phyloP scores from a whole-genome alignment of 148 eudicot species.

The Rhododendron kiyosumense region DNA sequence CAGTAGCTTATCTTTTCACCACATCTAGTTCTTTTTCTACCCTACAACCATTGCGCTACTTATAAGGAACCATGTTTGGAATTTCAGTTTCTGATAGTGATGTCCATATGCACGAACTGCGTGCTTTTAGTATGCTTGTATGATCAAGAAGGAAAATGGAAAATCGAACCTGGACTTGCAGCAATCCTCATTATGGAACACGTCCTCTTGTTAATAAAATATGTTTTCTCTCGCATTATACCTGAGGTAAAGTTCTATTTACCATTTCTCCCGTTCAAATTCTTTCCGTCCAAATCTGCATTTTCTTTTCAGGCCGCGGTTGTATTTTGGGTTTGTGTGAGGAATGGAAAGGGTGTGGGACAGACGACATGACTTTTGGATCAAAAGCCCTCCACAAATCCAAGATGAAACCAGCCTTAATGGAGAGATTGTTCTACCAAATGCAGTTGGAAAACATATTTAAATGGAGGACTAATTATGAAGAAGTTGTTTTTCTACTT shows the following conservation, averaged over 20 bases:
- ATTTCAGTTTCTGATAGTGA: constrained; percentile 67
- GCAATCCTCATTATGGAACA: constrained; percentile 85
- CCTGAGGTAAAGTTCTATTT: constrained; percentile 58
- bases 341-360: background rate
- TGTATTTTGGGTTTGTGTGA: background rate
- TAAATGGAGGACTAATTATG: background rate
- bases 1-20: background rate
- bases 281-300: background rate
- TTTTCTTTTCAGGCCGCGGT: background rate
- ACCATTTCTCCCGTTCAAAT: background rate
- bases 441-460: background rate
- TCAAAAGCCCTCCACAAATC: background rate
- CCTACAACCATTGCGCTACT: background rate
- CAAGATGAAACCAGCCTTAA: background rate
- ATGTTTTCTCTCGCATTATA: constrained; percentile 74
- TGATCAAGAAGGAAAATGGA: constrained; percentile 86
- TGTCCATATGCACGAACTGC: constrained; percentile 89
- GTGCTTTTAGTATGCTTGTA: constrained; percentile 76
- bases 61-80: background rate
- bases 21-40: background rate
- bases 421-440: background rate
- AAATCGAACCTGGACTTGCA: constrained; percentile 82
- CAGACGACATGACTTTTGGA: background rate
- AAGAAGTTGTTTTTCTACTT: background rate
- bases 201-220: constrained; percentile 71